Percentiles rank a stretch among this genome's conserved stretches.
Evolutionary conservation across 768 basidiomycete species (phyloP).

Genomic region (Crucibulum laeve): DNA sequence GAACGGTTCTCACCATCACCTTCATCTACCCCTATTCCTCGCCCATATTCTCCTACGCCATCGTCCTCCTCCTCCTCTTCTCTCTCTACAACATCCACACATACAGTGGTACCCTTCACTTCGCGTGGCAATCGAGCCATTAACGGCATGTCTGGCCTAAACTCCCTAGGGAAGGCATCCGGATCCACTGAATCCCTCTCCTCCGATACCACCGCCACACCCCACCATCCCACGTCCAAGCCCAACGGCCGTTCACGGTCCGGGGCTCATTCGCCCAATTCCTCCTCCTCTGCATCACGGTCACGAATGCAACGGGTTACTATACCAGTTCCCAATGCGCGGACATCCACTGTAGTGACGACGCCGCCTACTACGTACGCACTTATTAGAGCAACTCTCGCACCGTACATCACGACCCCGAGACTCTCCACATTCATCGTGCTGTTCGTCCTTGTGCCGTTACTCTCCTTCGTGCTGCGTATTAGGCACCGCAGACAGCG

Average conservation of each 20-base stretch:
- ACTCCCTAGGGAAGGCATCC: slow-evolving; percentile 22
- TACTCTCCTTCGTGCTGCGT: slow-evolving; percentile 48
- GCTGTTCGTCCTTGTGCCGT: slow-evolving; percentile 40
- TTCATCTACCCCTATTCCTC: slow-evolving; percentile 26
- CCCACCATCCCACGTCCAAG: slow-evolving; percentile 13
- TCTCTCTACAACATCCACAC: slow-evolving; percentile 67
- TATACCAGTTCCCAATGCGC: slow-evolving; percentile 11
- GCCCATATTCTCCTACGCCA: slow-evolving; percentile 44
- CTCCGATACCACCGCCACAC: slow-evolving; percentile 34
- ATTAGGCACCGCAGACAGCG: slow-evolving; percentile 37
- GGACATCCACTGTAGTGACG: slow-evolving; percentile 13
- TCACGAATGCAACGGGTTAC: slow-evolving; percentile 7
- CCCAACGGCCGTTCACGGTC: slow-evolving; percentile 8
- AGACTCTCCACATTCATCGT: slow-evolving; percentile 46
- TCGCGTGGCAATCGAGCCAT: slow-evolving; percentile 23
- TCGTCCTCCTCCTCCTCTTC: slow-evolving; percentile 67
- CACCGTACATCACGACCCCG: slow-evolving; percentile 43
- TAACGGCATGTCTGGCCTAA: slow-evolving; percentile 18
- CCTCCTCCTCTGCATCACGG: slow-evolving; percentile 16
- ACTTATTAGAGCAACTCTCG: slow-evolving; percentile 43
- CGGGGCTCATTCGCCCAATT: slow-evolving; percentile 7
- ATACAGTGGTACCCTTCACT: slow-evolving; percentile 60
- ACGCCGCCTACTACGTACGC: slow-evolving; percentile 29
- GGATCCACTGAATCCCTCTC: slow-evolving; percentile 30
- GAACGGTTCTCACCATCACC: slow-evolving; percentile 15